phyloP scores from a whole-genome alignment of 805 yeast genomes.

The Hanseniaspora valbyensis region DNA sequence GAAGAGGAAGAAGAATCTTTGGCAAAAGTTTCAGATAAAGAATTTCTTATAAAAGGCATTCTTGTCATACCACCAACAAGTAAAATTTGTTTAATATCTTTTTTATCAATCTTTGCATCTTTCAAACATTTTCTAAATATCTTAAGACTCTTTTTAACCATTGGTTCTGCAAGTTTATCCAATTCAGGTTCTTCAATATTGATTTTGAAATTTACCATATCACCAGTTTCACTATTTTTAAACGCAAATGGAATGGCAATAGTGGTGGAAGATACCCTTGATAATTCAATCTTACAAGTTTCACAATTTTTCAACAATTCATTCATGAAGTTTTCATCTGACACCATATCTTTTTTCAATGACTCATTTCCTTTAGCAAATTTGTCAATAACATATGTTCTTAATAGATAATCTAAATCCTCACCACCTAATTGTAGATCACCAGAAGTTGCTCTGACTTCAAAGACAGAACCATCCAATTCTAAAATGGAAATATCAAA shows the following conservation, averaged over 20 bases:
- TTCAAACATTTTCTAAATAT: conserved; percentile 65
- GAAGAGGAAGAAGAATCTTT: background rate
- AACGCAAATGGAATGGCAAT: conserved; percentile 62
- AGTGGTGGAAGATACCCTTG: conserved; percentile 50
- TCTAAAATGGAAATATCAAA: conserved; percentile 71
- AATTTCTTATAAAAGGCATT: conserved; percentile 66
- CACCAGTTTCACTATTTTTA: conserved; percentile 29
- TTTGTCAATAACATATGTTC: conserved; percentile 44
- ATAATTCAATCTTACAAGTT: conserved; percentile 60
- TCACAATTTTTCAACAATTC: conserved; percentile 74
- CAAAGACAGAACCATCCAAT: conserved; percentile 71
- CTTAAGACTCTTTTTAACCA: conserved; percentile 56
- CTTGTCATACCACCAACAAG: conserved; percentile 85
- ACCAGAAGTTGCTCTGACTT: conserved; percentile 74
- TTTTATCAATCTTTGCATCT: conserved; percentile 58
- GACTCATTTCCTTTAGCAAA: conserved; percentile 44
- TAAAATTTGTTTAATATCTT: conserved; percentile 58
- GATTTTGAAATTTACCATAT: conserved; percentile 43
- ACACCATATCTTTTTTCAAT: conserved; percentile 27
- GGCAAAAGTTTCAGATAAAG: conserved; percentile 49
- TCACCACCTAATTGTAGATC: conserved; percentile 81
- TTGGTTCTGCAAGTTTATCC: conserved; percentile 53
- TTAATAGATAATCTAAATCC: conserved; percentile 62
- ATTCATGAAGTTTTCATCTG: conserved; percentile 50
- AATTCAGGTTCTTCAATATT: conserved; percentile 54